Conservation (phyloP, 2,329 filamentous ascomycete genomes). For the Trichoderma afroharzianum region DNA sequence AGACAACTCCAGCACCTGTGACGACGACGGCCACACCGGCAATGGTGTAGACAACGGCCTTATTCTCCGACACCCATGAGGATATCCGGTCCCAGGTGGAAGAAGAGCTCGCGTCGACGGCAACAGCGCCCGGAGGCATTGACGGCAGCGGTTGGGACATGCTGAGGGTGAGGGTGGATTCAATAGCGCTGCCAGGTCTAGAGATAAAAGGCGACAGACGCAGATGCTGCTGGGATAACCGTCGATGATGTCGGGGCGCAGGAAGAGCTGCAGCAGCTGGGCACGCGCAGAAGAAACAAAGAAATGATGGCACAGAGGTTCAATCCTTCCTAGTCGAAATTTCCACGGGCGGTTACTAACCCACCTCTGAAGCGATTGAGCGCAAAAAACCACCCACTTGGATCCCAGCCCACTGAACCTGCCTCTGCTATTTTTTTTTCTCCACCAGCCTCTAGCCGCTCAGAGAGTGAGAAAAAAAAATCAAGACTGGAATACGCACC, state of each 20-base stretch:
- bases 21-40: conserved; percentile 91
- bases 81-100: conserved; percentile 87
- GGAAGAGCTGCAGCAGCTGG: conserved; percentile 32
- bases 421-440: background rate
- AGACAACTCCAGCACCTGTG: conserved; percentile 85
- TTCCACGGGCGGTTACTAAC: conserved; percentile 24
- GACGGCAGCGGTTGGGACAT: conserved; percentile 48
- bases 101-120: conserved; percentile 58
- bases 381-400: conserved; percentile 1
- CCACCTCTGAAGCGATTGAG: background rate
- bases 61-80: conserved; percentile 92
- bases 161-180: conserved; percentile 23
- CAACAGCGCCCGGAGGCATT: conserved; percentile 46
- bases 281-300: conserved; percentile 25
- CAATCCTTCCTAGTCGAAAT: conserved; percentile 24
- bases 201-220: conserved; percentile 26
- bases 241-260: conserved; percentile 34
- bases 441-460: conserved; percentile 9
- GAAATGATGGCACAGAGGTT: conserved; percentile 25
- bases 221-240: conserved; percentile 21
- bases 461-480: conserved; percentile 18
- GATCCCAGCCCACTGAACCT: conserved; percentile 7
- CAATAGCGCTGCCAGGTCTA: conserved; percentile 23
- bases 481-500: background rate
- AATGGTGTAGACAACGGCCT: conserved; percentile 92